Evolutionary conservation across 2,329 filamentous ascomycete genomes (phyloP), one percentile per base, ranked within the genome.

Genomic region (Pseudogymnoascus sp.): DNA sequence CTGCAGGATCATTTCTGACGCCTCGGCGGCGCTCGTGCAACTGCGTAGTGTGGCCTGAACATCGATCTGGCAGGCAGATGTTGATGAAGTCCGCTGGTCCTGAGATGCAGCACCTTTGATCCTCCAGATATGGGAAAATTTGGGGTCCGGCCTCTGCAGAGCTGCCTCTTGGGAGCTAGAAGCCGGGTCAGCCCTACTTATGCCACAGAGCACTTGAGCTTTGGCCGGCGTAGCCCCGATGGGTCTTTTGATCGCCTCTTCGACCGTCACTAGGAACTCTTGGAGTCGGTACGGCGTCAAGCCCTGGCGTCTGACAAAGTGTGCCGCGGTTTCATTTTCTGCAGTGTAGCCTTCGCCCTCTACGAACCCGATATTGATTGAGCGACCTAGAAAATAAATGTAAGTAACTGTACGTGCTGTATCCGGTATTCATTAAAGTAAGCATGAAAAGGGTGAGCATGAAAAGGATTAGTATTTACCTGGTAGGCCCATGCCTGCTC

Each of bases 181-280:
- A 20, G 2, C 11, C 6, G 37, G 37, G 4, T 39, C 37, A 5
- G 16, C 37, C 9, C 37, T 39, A 11, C 37, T 39, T 4, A 39
- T 39, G 9, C 37, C 37, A 20, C 37, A 39, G 16, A 39, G 37
- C 7, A 39, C 16, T 11, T 39, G 37, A 8, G 43, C 20, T 35
- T 35, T 12, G 32, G 11, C 32, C 32, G 32, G 32, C 11, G 32
- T 35, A 14, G 32, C 22, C 9, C n/a, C 37, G 37, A 39, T 4
- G 37, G 37, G 9, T 39, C 37, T 39, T 18, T 11, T 39, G 16
- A 69, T 68, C 28, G 64, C 60, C 32, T 69, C 68, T 16, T 64
- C 58, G 22, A 70, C 57, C 34, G 64, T 60, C 20, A 60, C 63
- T n/a, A 69, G 66, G 5, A 69, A 57, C 22, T 69, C 68, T 0